Conservation (phyloP, 2,329 filamentous ascomycete species). For the Sporothrix euskadiensis region DNA sequence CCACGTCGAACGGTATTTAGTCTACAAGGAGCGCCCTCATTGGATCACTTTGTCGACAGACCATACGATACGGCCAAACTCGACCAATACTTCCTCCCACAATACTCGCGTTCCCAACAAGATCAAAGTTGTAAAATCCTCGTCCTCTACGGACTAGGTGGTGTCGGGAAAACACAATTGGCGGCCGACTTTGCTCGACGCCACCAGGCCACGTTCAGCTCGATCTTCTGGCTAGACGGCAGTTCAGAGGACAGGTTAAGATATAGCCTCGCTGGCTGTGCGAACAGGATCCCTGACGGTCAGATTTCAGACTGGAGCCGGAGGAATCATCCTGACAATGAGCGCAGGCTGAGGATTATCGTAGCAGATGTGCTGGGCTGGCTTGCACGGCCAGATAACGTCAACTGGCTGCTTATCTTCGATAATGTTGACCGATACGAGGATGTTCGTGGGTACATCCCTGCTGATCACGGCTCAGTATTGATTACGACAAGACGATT, state of each 20-base stretch:
- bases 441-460: slow-evolving; percentile 35
- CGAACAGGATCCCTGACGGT: slow-evolving; percentile 33
- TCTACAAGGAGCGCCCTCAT: slow-evolving; percentile 15
- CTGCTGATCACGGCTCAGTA: slow-evolving; percentile 36
- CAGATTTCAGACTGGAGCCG: slow-evolving; percentile 27
- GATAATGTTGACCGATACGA: slow-evolving; percentile 41
- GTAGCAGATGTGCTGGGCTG: slow-evolving; percentile 36
- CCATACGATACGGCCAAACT: slow-evolving; percentile 29
- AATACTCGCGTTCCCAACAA: slow-evolving; percentile 15
- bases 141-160: slow-evolving; percentile 32
- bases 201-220: slow-evolving; percentile 35
- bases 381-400: slow-evolving; percentile 36
- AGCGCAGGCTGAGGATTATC: slow-evolving; percentile 31
- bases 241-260: slow-evolving; percentile 37
- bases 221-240: slow-evolving; percentile 41
- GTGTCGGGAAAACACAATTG: slow-evolving; percentile 34
- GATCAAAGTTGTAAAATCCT: slow-evolving; percentile 27
- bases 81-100: slow-evolving; percentile 32
- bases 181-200: slow-evolving; percentile 33
- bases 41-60: slow-evolving; percentile 33
- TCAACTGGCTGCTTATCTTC: slow-evolving; percentile 40
- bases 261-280: slow-evolving; percentile 36
- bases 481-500: slow-evolving; percentile 38
- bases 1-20: slow-evolving; percentile 31
- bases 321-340: neutral